These are phyloP conservation scores for Colletotrichum sp. DNA, from an alignment of 2,329 filamentous ascomycete species.

Conservation along the genomic window DNA sequence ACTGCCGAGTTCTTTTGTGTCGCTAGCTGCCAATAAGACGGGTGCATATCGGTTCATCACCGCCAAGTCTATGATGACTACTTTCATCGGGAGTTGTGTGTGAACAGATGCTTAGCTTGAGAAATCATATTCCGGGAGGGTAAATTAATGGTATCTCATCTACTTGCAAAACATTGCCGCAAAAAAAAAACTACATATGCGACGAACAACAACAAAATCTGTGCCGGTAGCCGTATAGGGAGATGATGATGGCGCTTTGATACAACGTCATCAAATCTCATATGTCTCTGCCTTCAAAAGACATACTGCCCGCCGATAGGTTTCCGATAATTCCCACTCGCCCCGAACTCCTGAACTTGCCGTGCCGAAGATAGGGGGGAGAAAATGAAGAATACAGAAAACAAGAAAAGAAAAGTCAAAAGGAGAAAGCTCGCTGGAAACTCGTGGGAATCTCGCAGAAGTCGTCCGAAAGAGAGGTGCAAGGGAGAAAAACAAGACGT, in stretches of 20 bases:
- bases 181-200: not conserved
- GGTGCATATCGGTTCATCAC: not conserved
- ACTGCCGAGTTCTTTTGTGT: not conserved
- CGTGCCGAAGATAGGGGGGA: not conserved
- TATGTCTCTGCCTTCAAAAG: not conserved
- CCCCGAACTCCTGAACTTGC: not conserved
- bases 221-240: not conserved
- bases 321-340: not conserved
- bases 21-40: not conserved
- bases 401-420: not conserved
- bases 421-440: not conserved
- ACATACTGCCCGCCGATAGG: not conserved
- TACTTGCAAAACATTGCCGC: not conserved
- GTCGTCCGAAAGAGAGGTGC: not conserved
- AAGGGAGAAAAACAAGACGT: not conserved
- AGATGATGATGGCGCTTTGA: rapidly evolving
- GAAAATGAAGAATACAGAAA: not conserved
- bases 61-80: not conserved
- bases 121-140: not conserved
- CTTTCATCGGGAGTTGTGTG: not conserved
- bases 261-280: not conserved
- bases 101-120: not conserved
- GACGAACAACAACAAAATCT: not conserved
- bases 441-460: not conserved
- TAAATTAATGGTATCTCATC: not conserved